A percentile compares a stretch with the other conserved stretches of the same genome.
Conservation (phyloP, 2,329 filamentous ascomycete genomes). For the Fusarium sublunatum region DNA sequence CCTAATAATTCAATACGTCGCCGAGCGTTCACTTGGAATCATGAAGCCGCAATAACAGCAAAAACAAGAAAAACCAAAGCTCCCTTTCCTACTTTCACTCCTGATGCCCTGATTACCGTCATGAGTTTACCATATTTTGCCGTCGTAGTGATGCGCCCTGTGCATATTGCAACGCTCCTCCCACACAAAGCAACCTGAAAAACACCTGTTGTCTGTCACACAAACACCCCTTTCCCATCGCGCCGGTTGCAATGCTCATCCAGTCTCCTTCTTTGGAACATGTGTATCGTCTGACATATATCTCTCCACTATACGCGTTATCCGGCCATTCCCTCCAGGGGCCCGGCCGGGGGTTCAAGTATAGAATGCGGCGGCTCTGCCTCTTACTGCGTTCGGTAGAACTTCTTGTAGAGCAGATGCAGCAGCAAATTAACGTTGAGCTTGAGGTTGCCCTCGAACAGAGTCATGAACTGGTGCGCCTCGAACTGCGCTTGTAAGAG, state of each 20-base stretch:
- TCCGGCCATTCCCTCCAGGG: conserved; percentile 34
- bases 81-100: conserved; percentile 34
- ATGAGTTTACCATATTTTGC: conserved; percentile 41
- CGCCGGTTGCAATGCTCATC: conserved; percentile 44
- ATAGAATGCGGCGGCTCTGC: conserved; percentile 13
- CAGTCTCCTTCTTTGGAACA: conserved; percentile 35
- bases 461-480: conserved; percentile 93
- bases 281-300: conserved; percentile 30
- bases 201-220: conserved; percentile 37
- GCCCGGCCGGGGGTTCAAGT: conserved; percentile 9
- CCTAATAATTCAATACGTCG: conserved; percentile 34
- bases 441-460: conserved; percentile 87
- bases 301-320: conserved; percentile 19
- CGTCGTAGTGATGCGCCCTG: conserved; percentile 34
- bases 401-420: conserved; percentile 99
- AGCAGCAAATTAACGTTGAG: conserved; percentile 97
- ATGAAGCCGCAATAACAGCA: conserved; percentile 24
- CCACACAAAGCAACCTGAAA: conserved; percentile 43
- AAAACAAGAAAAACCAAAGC: conserved; percentile 25
- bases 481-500: conserved; percentile 97
- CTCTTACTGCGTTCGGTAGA: conserved; percentile 78
- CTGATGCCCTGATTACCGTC: conserved; percentile 35
- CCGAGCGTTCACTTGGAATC: conserved; percentile 16
- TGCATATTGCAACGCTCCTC: conserved; percentile 29
- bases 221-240: conserved; percentile 37